phyloP scores from a whole-genome alignment of 805 yeast genomes.

The Candida sakaeoensis region DNA sequence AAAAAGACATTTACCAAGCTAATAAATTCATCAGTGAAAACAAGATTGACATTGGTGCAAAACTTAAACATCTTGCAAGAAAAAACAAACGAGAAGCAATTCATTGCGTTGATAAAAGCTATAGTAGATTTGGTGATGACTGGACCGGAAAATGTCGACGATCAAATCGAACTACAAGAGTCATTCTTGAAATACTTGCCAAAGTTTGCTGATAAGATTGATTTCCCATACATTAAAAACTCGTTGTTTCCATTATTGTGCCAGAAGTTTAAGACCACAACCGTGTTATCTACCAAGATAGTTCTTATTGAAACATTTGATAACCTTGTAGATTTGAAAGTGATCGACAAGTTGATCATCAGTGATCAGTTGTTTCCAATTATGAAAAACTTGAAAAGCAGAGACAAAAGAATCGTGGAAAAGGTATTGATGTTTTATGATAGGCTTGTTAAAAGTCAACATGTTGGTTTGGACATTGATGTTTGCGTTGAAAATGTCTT shows the following conservation, averaged over 20 bases:
- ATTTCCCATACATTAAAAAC: slow-evolving; percentile 68
- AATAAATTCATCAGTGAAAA: slow-evolving; percentile 28
- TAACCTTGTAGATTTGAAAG: slow-evolving; percentile 51
- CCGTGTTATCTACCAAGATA: slow-evolving; percentile 73
- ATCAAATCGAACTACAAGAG: slow-evolving; percentile 48
- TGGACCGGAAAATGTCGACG: slow-evolving; percentile 22
- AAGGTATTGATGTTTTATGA: slow-evolving; percentile 45
- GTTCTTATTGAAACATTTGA: slow-evolving; percentile 61
- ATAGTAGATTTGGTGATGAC: slow-evolving; percentile 35
- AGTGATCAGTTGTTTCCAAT: slow-evolving; percentile 81
- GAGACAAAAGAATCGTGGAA: slow-evolving; percentile 62
- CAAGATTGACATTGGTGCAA: slow-evolving; percentile 33
- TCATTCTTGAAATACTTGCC: slow-evolving; percentile 43
- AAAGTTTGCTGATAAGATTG: slow-evolving; percentile 45
- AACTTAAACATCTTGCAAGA: slow-evolving; percentile 45
- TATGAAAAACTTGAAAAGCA: slow-evolving; percentile 67
- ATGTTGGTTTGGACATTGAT: slow-evolving; percentile 29
- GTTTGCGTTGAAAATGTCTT: slow-evolving; percentile 24
- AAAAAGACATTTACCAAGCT: slow-evolving; percentile 24
- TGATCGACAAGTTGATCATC: slow-evolving; percentile 67
- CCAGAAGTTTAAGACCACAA: slow-evolving; percentile 76
- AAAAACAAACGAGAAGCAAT: slow-evolving; percentile 51
- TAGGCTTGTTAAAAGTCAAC: slow-evolving; percentile 44
- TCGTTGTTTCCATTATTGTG: slow-evolving; percentile 72
- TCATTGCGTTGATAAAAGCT: slow-evolving; percentile 45